Base-by-base conservation (phyloP, 352 stramenopile genomes). In the Pythium pyrilobum region DNA sequence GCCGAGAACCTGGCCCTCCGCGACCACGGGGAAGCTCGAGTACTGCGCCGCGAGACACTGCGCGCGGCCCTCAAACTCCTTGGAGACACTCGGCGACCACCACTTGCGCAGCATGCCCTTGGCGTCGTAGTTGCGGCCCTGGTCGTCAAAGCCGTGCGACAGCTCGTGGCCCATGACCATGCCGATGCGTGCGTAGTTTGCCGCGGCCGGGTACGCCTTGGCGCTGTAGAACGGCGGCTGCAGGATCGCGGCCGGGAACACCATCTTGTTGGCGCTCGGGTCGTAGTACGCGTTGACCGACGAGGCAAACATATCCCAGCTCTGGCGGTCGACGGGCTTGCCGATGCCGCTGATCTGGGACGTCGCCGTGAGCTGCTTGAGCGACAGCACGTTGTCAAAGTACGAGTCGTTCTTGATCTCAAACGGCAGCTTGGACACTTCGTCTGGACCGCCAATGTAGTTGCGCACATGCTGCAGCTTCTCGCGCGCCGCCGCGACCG, bases 81-180 rank as follows among this genome's bases (percentile, higher is more conserved):
- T 49, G 36, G 64, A 66, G 27, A 85, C 76, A 1, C 54, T 59
- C 9, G 71, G 66, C 21, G 87, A 95, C 90, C 92, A 98, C 92
- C 92, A 98, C 48, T 95, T 81, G 9, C 81, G 74, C 40, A 97
- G 80, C n/a, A 88, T 87, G 15, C 92, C 92, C 40, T 82, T 66
- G 15, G 51, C 80, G 56, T 92, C 77, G 50, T 82, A 96, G 49
- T 97, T 94, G 23, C 85, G 71, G 48, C 90, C 92, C 64, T 97
- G 85, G 54, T 98, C 87, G 60, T 98, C 92, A 65, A 97, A 98
- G 16, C 89, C 92, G 58, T 98, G 89, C 11, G 89, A 97, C 57
- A 98, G 88, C 68, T 97, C 92, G 61, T 98, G 92, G 3, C 88
- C 90, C 62, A 97, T 95, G 12, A 98, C 83, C 59, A 92, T 92